Percentiles rank a stretch among this genome's conserved stretches.
Conservation (phyloP, 2,329 filamentous ascomycete species). For the Diaporthe vaccinii region DNA sequence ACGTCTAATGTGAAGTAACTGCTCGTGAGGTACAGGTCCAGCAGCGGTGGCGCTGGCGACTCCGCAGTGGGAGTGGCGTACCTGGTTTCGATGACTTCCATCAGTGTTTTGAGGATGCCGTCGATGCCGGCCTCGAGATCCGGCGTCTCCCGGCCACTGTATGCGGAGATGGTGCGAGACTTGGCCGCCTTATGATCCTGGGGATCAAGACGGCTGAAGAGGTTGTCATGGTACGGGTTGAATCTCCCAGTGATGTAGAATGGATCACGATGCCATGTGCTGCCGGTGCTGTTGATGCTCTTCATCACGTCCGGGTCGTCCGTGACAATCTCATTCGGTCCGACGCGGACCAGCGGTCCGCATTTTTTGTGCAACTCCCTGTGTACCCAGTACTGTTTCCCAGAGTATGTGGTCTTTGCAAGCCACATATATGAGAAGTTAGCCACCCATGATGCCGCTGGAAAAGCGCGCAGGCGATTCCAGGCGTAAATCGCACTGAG, state of each 20-base stretch:
- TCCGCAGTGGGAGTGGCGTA: background rate
- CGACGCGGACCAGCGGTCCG: background rate
- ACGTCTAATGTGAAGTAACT: constrained; percentile 5
- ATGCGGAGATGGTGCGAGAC: background rate
- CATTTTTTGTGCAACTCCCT: background rate
- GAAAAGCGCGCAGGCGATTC: background rate
- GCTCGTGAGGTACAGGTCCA: background rate
- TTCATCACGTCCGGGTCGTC: background rate
- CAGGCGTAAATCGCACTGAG: background rate
- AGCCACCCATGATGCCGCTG: background rate
- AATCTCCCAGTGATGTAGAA: constrained; percentile 3
- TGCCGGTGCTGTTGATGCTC: background rate
- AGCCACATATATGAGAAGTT: background rate
- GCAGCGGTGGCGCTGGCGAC: background rate
- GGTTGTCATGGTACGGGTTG: background rate
- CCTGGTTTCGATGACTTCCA: background rate
- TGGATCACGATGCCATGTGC: background rate
- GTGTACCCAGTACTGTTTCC: background rate
- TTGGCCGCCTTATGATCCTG: background rate
- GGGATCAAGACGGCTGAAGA: background rate
- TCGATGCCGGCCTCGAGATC: background rate
- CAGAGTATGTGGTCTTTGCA: background rate
- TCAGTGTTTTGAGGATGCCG: background rate
- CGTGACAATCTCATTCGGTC: background rate
- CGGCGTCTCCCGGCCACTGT: background rate